Conservation (phyloP, 208 protist genomes). For the Leishmania tarentolae region DNA sequence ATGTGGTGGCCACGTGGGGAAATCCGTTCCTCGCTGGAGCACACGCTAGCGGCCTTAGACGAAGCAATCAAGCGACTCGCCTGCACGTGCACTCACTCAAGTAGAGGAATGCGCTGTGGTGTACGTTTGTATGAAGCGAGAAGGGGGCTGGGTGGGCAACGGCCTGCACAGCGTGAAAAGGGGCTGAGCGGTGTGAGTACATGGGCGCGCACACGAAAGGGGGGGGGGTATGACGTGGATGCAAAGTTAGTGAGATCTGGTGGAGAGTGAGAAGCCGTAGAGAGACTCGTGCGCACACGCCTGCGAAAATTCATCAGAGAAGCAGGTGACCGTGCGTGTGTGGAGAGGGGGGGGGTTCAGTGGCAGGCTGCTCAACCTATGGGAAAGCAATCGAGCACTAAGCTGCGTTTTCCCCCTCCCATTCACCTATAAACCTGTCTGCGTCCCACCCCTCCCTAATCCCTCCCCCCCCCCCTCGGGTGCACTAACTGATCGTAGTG, state of each 20-base stretch:
- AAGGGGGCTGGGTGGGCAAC: not conserved
- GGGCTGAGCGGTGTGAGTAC: no score
- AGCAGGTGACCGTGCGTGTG: not conserved
- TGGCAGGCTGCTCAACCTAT: not conserved
- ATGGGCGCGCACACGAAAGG: not conserved
- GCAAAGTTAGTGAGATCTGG: not conserved
- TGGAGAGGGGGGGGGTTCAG: not conserved
- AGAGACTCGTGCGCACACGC: not conserved
- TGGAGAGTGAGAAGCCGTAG: not conserved
- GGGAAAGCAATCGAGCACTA: not conserved
- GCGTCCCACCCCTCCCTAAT: not conserved
- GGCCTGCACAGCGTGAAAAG: constrained; percentile 2
- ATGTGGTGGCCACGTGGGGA: not conserved
- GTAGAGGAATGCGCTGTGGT: not conserved
- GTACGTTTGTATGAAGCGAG: not conserved
- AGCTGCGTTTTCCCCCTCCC: not conserved
- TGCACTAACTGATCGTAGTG: not conserved
- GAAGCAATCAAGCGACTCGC: not conserved
- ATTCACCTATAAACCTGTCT: no score
- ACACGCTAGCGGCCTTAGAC: not conserved
- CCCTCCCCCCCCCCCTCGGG: not conserved
- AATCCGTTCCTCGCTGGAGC: not conserved
- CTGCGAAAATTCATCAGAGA: not conserved
- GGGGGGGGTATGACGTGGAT: not conserved
- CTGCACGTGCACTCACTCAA: not conserved